These are phyloP conservation scores for Tolypocladium capitatum DNA, from an alignment of 2,329 filamentous ascomycete genomes.

Conservation along the genomic window DNA sequence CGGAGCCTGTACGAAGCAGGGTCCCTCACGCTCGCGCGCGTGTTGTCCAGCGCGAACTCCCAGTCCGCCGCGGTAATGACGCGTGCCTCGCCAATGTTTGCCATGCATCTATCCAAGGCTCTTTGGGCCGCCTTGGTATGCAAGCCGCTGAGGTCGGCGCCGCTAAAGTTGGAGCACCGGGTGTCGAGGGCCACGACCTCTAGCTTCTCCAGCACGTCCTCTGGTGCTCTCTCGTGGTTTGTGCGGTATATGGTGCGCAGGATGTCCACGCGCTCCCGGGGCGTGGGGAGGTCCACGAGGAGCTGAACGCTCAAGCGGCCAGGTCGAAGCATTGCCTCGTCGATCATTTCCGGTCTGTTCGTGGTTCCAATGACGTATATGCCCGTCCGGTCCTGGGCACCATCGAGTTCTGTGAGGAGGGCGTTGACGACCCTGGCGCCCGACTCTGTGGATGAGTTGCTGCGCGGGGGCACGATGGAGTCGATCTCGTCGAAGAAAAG, in stretches of 20 bases:
- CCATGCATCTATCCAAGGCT: constrained; percentile 27
- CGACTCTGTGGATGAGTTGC: constrained; percentile 66
- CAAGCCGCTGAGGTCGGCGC: constrained; percentile 43
- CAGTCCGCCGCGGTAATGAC: constrained; percentile 31
- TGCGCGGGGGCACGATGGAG: constrained; percentile 74
- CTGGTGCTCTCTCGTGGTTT: constrained; percentile 15
- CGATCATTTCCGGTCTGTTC: constrained; percentile 92
- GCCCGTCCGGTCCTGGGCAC: constrained; percentile 63
- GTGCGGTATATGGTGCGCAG: constrained; percentile 52
- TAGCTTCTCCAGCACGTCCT: constrained; percentile 40
- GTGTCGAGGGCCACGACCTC: constrained; percentile 51
- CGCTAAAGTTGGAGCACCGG: constrained; percentile 65
- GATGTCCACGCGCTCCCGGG: constrained; percentile 74
- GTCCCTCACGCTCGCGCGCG: constrained; percentile 36
- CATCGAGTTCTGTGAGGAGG: constrained; percentile 86
- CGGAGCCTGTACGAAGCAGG: constrained; percentile 29
- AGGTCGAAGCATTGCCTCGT: constrained; percentile 84
- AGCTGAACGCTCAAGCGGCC: constrained; percentile 80
- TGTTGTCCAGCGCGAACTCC: constrained; percentile 35
- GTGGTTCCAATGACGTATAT: constrained; percentile 94
- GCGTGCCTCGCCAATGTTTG: constrained; percentile 10
- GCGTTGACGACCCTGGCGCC: constrained; percentile 88
- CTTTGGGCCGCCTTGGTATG: constrained; percentile 37
- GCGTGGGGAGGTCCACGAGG: constrained; percentile 74
- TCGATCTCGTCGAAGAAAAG: constrained; percentile 98